phyloP scores from a whole-genome alignment of 192 early-diverging fungal species.

The Piromyces finnis region DNA sequence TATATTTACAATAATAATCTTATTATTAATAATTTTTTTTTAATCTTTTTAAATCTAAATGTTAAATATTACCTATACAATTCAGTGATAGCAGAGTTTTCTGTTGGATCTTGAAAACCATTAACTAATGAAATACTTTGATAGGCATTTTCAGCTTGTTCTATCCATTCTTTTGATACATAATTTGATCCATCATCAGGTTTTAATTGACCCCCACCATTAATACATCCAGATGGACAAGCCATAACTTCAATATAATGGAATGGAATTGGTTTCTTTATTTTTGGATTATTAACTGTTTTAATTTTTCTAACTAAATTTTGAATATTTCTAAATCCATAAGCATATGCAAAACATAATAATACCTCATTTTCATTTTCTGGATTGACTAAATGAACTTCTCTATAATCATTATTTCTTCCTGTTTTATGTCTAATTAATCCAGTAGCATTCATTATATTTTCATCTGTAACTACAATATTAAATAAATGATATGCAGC shows the following conservation, averaged over 20 bases:
- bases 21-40: no score
- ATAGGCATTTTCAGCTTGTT: slow-evolving; percentile 48
- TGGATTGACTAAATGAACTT: slow-evolving; percentile 34
- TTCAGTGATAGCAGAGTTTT: slow-evolving; percentile 33
- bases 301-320: slow-evolving; percentile 95
- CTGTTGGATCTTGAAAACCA: slow-evolving; percentile 33
- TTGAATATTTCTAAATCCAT: slow-evolving; percentile 96
- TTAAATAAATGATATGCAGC: slow-evolving; percentile 66
- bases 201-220: slow-evolving; percentile 90
- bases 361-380: slow-evolving; percentile 8
- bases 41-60: no score
- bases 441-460: background rate
- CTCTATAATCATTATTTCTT: slow-evolving; percentile 67
- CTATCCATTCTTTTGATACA: slow-evolving; percentile 58
- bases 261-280: slow-evolving; percentile 37
- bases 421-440: slow-evolving; percentile 17
- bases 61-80: slow-evolving; percentile 52
- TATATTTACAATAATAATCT: no score
- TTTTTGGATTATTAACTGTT: slow-evolving; percentile 5
- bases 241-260: slow-evolving; percentile 96
- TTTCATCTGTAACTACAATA: background rate
- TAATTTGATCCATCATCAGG: slow-evolving; percentile 17
- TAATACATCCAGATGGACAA: slow-evolving; percentile 90
- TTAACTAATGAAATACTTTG: slow-evolving; percentile 12
- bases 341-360: slow-evolving; percentile 69